phyloP scores from a whole-genome alignment of 1,284 basidiomycete genomes.

The Tilletia walkeri region DNA sequence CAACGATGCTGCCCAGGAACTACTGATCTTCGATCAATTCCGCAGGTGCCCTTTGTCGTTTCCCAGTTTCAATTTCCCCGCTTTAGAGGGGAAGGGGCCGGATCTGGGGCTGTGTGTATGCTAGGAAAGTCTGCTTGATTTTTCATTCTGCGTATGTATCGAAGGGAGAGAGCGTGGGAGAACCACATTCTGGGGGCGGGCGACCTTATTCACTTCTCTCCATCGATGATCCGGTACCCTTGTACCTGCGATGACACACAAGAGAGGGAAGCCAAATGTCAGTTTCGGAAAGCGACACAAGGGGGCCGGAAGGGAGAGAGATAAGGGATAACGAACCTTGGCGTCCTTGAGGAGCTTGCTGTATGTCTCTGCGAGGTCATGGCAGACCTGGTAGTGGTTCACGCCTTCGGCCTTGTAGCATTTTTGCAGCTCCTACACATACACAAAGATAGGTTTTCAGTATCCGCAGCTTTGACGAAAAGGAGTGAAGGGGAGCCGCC shows the following conservation, averaged over 20 bases:
- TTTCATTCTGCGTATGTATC: too few species aligned
- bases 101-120: too few species aligned
- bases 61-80: too few species aligned
- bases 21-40: too few species aligned
- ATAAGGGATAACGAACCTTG: constrained; percentile 65
- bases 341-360: constrained; percentile 76
- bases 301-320: background rate
- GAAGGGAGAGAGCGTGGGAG: too few species aligned
- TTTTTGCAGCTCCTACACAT: constrained; percentile 74
- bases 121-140: too few species aligned
- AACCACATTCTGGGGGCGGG: too few species aligned
- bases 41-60: too few species aligned
- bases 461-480: background rate
- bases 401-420: constrained; percentile 90
- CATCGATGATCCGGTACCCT: constrained; percentile 8
- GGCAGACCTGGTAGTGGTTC: constrained; percentile 67
- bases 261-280: too few species aligned
- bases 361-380: constrained; percentile 81
- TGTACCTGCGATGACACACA: background rate
- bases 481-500: background rate
- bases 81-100: too few species aligned
- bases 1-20: too few species aligned
- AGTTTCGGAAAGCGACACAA: background rate
- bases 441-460: too few species aligned
- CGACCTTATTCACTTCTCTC: background rate